Evolutionary conservation across 306 rosid genomes (phyloP).

Genomic region (Spatholobus suberectus): DNA sequence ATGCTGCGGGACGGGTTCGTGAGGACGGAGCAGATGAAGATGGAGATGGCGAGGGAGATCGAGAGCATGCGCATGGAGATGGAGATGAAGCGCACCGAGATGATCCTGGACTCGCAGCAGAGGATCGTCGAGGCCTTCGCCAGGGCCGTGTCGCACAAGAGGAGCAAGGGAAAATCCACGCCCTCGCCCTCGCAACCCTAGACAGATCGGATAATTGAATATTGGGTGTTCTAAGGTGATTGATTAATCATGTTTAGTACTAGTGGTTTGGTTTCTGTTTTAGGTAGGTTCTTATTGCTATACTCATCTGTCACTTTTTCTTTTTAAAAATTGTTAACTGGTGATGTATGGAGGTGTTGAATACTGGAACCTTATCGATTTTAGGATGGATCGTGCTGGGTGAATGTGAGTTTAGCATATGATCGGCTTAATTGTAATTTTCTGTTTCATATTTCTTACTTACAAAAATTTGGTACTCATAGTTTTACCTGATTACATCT

Average conservation of each 20-base stretch:
- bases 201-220: too few relatives aligned
- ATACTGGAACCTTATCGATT: too few relatives aligned
- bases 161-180: conserved; percentile 57
- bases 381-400: too few relatives aligned
- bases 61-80: conserved; percentile 94
- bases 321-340: too few relatives aligned
- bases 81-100: conserved; percentile 96
- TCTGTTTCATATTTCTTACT: neutral
- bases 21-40: conserved; percentile 94
- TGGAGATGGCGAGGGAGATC: conserved; percentile 98
- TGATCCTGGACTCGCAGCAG: conserved; percentile 93
- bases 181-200: conserved; percentile 68
- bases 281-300: conserved; percentile 25
- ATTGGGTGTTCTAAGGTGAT: too few relatives aligned
- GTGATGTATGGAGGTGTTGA: neutral
- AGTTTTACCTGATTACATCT: neutral
- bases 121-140: conserved; percentile 92
- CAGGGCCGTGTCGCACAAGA: conserved; percentile 77
- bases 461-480: neutral
- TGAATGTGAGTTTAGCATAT: conserved; percentile 22
- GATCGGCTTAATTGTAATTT: neutral
- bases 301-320: neutral
- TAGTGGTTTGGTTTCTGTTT: conserved; percentile 11
- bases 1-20: conserved; percentile 91
- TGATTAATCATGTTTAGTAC: neutral